Evolutionary conservation across 2,329 filamentous ascomycete species (phyloP).

Genomic region (Colletotrichum sublineola): DNA sequence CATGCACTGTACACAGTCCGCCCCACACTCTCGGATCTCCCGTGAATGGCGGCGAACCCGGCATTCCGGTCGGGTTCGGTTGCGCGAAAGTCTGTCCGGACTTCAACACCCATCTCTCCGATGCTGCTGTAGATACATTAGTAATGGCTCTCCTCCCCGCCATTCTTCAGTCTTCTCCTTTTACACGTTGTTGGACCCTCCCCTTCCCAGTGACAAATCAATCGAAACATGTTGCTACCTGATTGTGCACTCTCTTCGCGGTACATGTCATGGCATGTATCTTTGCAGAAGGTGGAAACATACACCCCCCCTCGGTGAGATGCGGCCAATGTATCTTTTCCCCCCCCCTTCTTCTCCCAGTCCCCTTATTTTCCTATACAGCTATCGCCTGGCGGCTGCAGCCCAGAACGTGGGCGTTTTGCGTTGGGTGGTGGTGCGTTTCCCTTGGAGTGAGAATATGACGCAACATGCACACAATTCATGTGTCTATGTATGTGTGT

Average conservation of each 20-base stretch:
- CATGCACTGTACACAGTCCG: too few relatives aligned
- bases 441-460: background rate
- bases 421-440: conserved; percentile 7
- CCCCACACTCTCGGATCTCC: conserved; percentile 10
- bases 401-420: background rate
- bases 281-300: background rate
- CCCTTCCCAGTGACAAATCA: conserved; percentile 8
- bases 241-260: background rate
- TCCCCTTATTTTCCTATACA: background rate
- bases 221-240: background rate
- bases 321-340: conserved; percentile 1
- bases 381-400: background rate
- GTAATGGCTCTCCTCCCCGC: background rate
- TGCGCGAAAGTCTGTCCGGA: conserved; percentile 10
- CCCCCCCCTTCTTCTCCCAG: too few relatives aligned
- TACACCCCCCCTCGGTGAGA: background rate
- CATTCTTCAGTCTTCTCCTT: background rate
- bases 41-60: conserved; percentile 1
- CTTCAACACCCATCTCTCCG: conserved; percentile 7
- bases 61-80: conserved; percentile 2
- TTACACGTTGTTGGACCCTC: too few relatives aligned
- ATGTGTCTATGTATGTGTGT: background rate
- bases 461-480: conserved; percentile 3
- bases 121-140: too few relatives aligned
- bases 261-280: background rate